A percentile compares a stretch with the other conserved stretches of the same genome.
phyloP scores from a whole-genome alignment of 2,329 filamentous ascomycete species.

The Periconia digitata region DNA sequence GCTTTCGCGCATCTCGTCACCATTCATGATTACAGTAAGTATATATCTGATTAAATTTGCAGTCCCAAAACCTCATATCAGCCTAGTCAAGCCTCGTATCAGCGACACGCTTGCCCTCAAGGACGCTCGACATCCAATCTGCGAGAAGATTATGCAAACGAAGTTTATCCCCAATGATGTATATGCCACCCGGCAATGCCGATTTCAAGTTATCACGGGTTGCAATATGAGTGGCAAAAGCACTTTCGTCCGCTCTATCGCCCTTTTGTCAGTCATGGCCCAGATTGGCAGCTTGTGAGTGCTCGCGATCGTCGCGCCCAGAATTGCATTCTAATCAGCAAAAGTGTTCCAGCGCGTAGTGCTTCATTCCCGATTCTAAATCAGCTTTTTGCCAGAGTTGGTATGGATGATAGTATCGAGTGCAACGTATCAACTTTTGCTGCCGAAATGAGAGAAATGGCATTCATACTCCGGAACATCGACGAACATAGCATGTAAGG shows the following conservation, averaged over 20 bases:
- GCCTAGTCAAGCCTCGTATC: slow-evolving; percentile 8
- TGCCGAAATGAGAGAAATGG: slow-evolving; percentile 93
- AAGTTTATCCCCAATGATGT: slow-evolving; percentile 88
- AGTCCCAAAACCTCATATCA: not conserved
- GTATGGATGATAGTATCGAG: slow-evolving; percentile 84
- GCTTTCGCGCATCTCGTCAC: slow-evolving; percentile 64
- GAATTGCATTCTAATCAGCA: slow-evolving; percentile 5
- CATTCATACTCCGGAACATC: slow-evolving; percentile 86
- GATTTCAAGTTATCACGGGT: slow-evolving; percentile 92
- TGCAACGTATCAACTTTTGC: slow-evolving; percentile 93
- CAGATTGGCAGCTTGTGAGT: slow-evolving; percentile 78
- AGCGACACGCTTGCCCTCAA: slow-evolving; percentile 71
- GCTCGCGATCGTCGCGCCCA: not conserved
- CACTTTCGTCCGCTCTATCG: slow-evolving; percentile 86
- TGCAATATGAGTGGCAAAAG: slow-evolving; percentile 98
- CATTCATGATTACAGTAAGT: slow-evolving; percentile 58
- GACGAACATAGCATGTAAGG: slow-evolving; percentile 66
- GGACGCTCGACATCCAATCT: slow-evolving; percentile 74
- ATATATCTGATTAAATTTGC: not conserved
- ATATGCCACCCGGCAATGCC: slow-evolving; percentile 75
- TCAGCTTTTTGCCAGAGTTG: slow-evolving; percentile 84
- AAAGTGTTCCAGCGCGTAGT: slow-evolving; percentile 75
- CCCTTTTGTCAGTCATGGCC: slow-evolving; percentile 87
- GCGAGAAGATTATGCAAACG: slow-evolving; percentile 69
- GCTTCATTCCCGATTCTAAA: slow-evolving; percentile 79